Evolutionary conservation across 345 rosid species (phyloP).

Genomic region (Populus euphratica): DNA sequence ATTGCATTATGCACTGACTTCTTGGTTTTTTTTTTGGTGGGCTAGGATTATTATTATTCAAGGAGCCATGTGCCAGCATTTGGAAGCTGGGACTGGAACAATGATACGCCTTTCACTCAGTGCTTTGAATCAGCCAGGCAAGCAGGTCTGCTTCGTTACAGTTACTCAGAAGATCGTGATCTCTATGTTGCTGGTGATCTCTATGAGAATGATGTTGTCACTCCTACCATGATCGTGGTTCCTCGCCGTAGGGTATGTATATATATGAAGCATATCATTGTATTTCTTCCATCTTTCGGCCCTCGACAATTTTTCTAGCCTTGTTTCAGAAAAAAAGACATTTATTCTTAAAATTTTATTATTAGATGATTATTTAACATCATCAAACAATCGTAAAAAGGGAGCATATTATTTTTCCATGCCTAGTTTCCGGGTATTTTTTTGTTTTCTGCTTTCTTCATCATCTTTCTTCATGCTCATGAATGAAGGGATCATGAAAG

Average conservation of each 20-base stretch:
- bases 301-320: not conserved
- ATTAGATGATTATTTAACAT: too few species aligned
- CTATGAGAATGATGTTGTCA: constrained; percentile 65
- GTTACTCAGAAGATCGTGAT: constrained; percentile 73
- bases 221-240: constrained; percentile 89
- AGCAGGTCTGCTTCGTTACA: constrained; percentile 64
- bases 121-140: constrained; percentile 83
- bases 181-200: constrained; percentile 87
- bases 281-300: not conserved
- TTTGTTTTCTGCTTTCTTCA: too few species aligned
- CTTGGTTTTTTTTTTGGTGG: not conserved
- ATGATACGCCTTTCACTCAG: constrained; percentile 75
- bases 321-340: too few species aligned
- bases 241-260: constrained; percentile 66
- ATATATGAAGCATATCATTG: not conserved
- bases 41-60: constrained; percentile 41
- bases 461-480: too few species aligned
- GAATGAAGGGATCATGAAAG: too few species aligned
- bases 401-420: too few species aligned
- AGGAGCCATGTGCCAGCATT: constrained; percentile 86
- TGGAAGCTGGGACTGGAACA: constrained; percentile 99
- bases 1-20: not conserved
- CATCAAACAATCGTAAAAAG: too few species aligned
- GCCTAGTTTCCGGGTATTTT: too few species aligned
- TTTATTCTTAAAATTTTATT: too few species aligned